A percentile compares a stretch with the other conserved stretches of the same genome.
Conservation (phyloP, 2,329 filamentous ascomycete genomes). For the Catunica adiposa region DNA sequence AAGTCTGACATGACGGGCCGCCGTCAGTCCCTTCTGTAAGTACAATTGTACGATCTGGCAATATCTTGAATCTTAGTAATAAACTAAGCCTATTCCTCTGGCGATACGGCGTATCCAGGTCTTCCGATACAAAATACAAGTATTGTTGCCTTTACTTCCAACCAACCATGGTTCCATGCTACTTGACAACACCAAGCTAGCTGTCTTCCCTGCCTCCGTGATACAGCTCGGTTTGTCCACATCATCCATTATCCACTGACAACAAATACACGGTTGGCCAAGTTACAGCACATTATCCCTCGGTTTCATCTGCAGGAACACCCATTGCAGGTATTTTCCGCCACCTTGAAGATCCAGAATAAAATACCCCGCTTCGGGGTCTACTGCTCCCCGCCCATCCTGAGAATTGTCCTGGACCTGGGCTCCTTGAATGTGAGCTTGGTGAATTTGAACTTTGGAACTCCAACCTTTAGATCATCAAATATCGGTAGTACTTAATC, state of each 20-base stretch:
- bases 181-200: too few relatives aligned
- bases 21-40: not conserved
- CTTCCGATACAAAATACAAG: too few relatives aligned
- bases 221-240: not conserved
- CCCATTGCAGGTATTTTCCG: not conserved
- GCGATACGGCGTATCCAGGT: too few relatives aligned
- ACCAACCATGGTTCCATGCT: too few relatives aligned
- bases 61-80: too few relatives aligned
- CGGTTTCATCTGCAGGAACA: constrained; percentile 2
- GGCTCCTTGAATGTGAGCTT: too few relatives aligned
- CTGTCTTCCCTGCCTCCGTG: not conserved
- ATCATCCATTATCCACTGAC: not conserved
- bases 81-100: too few relatives aligned
- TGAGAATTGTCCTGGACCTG: not conserved
- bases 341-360: not conserved
- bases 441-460: too few relatives aligned
- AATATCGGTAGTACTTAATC: too few relatives aligned
- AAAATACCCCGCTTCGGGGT: not conserved
- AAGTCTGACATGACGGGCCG: not conserved
- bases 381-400: not conserved
- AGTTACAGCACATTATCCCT: not conserved
- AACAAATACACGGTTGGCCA: not conserved
- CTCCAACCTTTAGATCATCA: too few relatives aligned
- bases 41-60: not conserved
- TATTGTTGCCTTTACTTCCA: too few relatives aligned